Percentiles rank a stretch among this genome's conserved stretches.
Conservation (phyloP, 768 basidiomycete species). For the Coprinellus micaceus region DNA sequence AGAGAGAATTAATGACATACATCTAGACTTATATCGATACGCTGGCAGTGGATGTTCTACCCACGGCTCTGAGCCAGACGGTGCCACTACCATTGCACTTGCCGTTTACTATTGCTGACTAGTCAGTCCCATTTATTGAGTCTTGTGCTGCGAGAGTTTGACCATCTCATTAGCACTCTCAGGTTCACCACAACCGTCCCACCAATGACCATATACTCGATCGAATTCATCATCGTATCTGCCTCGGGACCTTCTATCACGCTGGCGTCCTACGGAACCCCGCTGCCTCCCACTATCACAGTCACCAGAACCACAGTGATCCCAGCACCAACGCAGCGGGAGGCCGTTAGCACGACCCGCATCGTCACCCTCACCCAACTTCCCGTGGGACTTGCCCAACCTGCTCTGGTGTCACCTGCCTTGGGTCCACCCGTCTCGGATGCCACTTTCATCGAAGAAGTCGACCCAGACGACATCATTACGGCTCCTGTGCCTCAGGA, state of each 20-base stretch:
- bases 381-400: neutral
- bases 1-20: no score
- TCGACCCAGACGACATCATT: no score
- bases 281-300: neutral
- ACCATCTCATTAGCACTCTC: no score
- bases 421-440: neutral
- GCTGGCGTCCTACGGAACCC: neutral
- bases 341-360: no score
- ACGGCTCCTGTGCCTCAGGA: no score
- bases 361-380: neutral
- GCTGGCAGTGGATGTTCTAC: conserved; percentile 42
- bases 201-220: conserved; percentile 40
- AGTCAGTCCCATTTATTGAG: conserved; percentile 24
- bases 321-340: neutral
- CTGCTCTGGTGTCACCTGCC: neutral
- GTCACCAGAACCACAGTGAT: neutral
- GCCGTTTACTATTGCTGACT: conserved; percentile 22
- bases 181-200: conserved; percentile 29
- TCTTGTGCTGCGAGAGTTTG: no score
- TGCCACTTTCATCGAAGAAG: neutral
- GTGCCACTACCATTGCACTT: conserved; percentile 32
- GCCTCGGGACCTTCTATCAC: conserved; percentile 9
- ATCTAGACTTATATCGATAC: conserved; percentile 41
- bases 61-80: conserved; percentile 25
- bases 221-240: conserved; percentile 44